These are phyloP conservation scores for Colletotrichum limetticola DNA, from an alignment of 2,329 filamentous ascomycete species.

Conservation along the genomic window DNA sequence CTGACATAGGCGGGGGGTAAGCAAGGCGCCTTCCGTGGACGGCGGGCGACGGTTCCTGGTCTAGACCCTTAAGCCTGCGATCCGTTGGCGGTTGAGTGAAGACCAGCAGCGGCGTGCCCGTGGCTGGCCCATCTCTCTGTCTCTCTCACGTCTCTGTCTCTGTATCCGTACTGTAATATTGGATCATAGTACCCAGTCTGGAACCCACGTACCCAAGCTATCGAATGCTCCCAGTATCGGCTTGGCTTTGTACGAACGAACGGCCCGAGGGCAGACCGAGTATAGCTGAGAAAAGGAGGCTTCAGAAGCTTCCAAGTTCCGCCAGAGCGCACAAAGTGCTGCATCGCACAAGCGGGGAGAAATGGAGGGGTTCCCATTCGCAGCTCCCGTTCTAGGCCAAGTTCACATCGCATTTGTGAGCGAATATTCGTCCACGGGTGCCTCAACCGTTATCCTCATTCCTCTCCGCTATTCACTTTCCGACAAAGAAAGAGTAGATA, in stretches of 20 bases:
- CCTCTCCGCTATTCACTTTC: neutral
- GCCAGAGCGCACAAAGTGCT: neutral
- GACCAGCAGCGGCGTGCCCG: neutral
- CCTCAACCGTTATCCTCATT: neutral
- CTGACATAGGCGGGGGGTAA: conserved; percentile 3
- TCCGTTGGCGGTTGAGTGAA: conserved; percentile 5
- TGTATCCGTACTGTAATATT: neutral
- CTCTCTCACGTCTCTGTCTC: neutral
- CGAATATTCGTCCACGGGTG: neutral
- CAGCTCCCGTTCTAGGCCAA: neutral
- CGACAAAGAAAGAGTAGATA: neutral
- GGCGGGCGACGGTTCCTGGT: conserved; percentile 3
- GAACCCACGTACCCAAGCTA: neutral
- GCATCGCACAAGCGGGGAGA: neutral
- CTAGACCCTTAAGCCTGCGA: neutral
- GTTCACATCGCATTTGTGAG: neutral
- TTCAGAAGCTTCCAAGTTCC: neutral
- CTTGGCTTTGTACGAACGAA: neutral
- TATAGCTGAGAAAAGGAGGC: neutral
- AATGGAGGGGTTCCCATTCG: conserved; percentile 7
- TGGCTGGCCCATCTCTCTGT: neutral
- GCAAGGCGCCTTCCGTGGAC: conserved; percentile 11
- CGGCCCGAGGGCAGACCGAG: neutral
- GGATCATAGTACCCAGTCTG: neutral
- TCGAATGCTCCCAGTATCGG: neutral